Base-by-base conservation (phyloP, 306 rosid genomes). In the Canavalia ensiformis region DNA sequence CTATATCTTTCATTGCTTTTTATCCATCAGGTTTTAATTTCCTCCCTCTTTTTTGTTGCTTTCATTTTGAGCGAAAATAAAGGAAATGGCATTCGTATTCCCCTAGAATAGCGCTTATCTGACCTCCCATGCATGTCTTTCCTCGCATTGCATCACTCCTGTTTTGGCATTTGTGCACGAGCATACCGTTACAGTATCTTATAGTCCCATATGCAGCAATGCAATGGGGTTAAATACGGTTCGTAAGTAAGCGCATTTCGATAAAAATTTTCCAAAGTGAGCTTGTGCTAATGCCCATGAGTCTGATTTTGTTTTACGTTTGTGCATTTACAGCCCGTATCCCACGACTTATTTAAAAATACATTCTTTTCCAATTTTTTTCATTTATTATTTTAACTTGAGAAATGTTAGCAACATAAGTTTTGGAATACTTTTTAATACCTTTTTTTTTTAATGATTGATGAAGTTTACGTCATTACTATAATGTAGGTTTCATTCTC, bases 1-100 rank as follows among this genome's bases (percentile, higher is more conserved):
- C 91, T 90, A 82, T 89, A 91, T 82, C 90, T 78, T 74, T 84
- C 81, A 82, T 86, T 86, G 83, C 88, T 75, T 77, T 86, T 85
- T 82, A 64, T 79, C 83, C 76, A 42, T 82, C 86, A 87, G 87
- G 90, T 85, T 82, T 82, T 5, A 67, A 75, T 88, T 79, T 68
- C 85, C 74, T 58, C 68, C 55, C 79, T 82, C 79, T 68, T 73
- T 71, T 60, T 66, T 85, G 87, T 85, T 82, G 85, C 87, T 72
- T 79, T 79, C 74, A 39, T 79, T 82, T 71, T 82, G 72, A 88
- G 88, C 88, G 79, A 82, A 85, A 75, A 84, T 84, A 85, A 85
- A 82, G 69, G 83, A 82, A 82, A 88, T 82, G 82, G 78, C 77
- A 81, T 85, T 85, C 84, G 29, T 78, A 68, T 81, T 81, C 76